These are phyloP conservation scores for Euphorbia celastroides DNA, from an alignment of 441 rosid species.

Conservation along the genomic window DNA sequence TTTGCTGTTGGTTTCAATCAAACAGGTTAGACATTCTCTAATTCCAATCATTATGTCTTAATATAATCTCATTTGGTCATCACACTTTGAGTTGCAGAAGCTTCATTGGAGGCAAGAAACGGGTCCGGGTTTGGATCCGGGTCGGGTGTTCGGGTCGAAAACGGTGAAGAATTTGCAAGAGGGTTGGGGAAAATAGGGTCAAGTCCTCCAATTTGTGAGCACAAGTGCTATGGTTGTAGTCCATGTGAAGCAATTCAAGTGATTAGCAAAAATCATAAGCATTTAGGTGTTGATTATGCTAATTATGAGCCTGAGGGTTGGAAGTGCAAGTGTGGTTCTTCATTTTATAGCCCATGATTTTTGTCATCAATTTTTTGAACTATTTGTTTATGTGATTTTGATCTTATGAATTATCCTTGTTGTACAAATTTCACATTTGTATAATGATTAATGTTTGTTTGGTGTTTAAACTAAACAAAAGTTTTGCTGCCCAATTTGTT, in stretches of 20 bases:
- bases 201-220: constrained; percentile 63
- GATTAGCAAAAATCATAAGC: constrained; percentile 24
- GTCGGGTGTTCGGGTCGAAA: constrained; percentile 1
- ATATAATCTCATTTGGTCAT: background rate
- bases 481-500: too few species aligned
- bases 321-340: constrained; percentile 73
- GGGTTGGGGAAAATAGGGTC: constrained; percentile 47
- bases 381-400: background rate
- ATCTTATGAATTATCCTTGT: background rate
- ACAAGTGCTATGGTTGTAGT: constrained; percentile 59
- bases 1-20: constrained; percentile 22
- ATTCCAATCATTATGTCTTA: background rate
- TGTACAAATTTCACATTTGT: constrained; percentile 9
- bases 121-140: background rate
- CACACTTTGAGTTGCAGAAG: background rate
- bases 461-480: too few species aligned
- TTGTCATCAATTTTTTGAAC: too few species aligned
- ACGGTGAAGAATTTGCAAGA: constrained; percentile 9
- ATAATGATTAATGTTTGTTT: background rate
- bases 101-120: background rate
- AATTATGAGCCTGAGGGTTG: constrained; percentile 71
- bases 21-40: constrained; percentile 8
- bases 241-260: constrained; percentile 67
- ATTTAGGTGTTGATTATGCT: constrained; percentile 40
- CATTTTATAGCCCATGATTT: constrained; percentile 43